Base-by-base conservation (phyloP, 139 green algal species). In the Trebouxia sp. region DNA sequence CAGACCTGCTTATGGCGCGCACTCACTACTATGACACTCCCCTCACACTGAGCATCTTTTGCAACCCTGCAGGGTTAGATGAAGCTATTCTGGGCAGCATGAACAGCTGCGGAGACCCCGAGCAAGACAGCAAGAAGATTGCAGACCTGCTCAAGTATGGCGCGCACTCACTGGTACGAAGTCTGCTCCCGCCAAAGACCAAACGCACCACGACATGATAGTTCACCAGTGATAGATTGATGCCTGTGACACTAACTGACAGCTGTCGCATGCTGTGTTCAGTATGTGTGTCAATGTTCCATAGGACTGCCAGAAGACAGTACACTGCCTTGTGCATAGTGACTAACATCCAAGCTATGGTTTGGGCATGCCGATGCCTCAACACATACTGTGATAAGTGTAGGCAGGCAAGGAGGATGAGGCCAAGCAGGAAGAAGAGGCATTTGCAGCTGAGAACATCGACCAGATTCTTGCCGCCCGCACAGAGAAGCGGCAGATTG, bases 401-500 rank as follows among this genome's bases (percentile, higher is more conserved):
- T 7, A 77, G 41, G n/a, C 55, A 1, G 42, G 48, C 20, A 62
- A 79, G 24, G 83, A 81, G 9, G 55, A 89, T 76, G 69, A 87
- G 69, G 88, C 82, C 43, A 56, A 72, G 38, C 80, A 76, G 55
- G 85, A 89, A 65, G 85, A 72, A 35, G 85, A 82, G 12, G 86
- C 78, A 6, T 97, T 97, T 80, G 85, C 69, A 0, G 50, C 75
- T 1, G 93, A 97, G 86, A 89, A 94, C 86, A 97, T 98, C 79
- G 91, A 96, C 38, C 78, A 93, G 67, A 98, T 98, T 67, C 82
- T 98, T 65, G 69, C 75, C 20, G 78, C 76, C 1, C 92, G 95
- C 76, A 98, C 94, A 8, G 92, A 98, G 82, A 97, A 96, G 85
- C 89, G 95, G 0, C 87, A 92, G 85, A 90, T 98, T 17, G 95